These are phyloP conservation scores for Pleurostoma richardsiae DNA, from an alignment of 2,329 filamentous ascomycete genomes.

Conservation along the genomic window DNA sequence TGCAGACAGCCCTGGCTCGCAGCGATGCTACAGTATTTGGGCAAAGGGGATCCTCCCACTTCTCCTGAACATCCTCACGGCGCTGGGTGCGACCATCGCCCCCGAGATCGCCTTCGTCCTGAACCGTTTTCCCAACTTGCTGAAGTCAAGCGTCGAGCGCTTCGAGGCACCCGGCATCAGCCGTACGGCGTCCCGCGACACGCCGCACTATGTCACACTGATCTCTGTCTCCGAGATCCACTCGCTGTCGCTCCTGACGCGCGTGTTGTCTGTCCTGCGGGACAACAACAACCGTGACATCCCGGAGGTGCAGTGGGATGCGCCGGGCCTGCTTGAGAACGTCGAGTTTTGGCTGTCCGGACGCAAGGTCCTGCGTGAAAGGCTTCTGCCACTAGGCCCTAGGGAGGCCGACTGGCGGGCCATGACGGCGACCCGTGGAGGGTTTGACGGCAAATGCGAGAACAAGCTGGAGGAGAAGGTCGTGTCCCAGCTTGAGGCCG, in stretches of 20 bases:
- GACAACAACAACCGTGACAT: conserved; percentile 67
- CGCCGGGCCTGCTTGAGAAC: conserved; percentile 67
- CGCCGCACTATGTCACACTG: conserved; percentile 65
- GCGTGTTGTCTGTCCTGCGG: conserved; percentile 64
- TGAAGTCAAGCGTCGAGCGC: conserved; percentile 65
- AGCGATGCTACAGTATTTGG: conserved; percentile 86
- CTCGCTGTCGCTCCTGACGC: conserved; percentile 69
- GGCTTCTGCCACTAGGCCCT: conserved; percentile 67
- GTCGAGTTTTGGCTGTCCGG: conserved; percentile 76
- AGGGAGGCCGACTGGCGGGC: conserved; percentile 63
- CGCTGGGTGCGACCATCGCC: conserved; percentile 75
- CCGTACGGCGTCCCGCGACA: conserved; percentile 41
- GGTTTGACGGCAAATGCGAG: conserved; percentile 24
- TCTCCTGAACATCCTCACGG: conserved; percentile 79
- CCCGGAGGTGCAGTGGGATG: conserved; percentile 70
- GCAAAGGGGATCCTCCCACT: conserved; percentile 80
- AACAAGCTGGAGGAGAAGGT: conserved; percentile 73
- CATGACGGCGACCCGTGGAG: conserved; percentile 29
- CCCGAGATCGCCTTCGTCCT: conserved; percentile 82
- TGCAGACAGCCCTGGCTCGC: conserved; percentile 60
- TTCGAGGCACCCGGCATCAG: conserved; percentile 59
- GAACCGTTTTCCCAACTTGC: conserved; percentile 79
- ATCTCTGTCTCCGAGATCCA: conserved; percentile 72
- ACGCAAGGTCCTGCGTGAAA: conserved; percentile 62
- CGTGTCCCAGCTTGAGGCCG: conserved; percentile 60